A percentile compares a stretch with the other conserved stretches of the same genome.
Evolutionary conservation across 192 early-diverging fungal genomes (phyloP).

Genomic region (Pilobolus umbonatus): DNA sequence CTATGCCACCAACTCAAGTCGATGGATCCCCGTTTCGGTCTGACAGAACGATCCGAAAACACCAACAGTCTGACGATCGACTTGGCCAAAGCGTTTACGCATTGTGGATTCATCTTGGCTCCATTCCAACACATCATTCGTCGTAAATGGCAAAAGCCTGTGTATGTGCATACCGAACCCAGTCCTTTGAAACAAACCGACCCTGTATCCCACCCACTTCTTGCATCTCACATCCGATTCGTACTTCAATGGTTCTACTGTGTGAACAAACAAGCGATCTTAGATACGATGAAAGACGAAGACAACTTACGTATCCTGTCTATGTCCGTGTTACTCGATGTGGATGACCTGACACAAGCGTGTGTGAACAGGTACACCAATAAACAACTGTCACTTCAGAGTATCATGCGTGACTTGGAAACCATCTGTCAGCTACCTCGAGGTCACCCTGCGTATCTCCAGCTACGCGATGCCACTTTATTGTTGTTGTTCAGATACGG

Average conservation of each 20-base stretch:
- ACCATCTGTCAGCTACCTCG: conserved; percentile 28
- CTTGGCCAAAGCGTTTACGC: conserved; percentile 15
- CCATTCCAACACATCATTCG: conserved; percentile 23
- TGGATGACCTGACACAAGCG: conserved; percentile 15
- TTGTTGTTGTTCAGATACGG: conserved; percentile 28
- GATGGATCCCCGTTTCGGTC: background rate
- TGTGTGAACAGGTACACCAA: conserved; percentile 23
- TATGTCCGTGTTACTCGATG: conserved; percentile 21
- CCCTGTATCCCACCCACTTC: conserved; percentile 1
- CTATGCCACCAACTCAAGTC: conserved; percentile 14
- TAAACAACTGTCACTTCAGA: conserved; percentile 18
- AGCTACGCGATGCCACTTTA: conserved; percentile 26
- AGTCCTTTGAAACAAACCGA: background rate
- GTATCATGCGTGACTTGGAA: conserved; percentile 25
- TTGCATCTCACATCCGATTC: conserved; percentile 29
- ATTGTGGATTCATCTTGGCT: conserved; percentile 23
- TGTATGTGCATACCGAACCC: background rate
- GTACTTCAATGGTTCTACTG: conserved; percentile 25
- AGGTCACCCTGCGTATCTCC: conserved; percentile 16
- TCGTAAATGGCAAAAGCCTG: conserved; percentile 20
- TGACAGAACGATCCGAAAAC: background rate
- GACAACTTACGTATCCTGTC: conserved; percentile 25
- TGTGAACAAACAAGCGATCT: background rate
- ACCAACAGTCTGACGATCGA: conserved; percentile 18
- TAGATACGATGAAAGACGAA: conserved; percentile 12